Percentiles rank a stretch among this genome's conserved stretches.
phyloP scores from a whole-genome alignment of 306 rosid genomes.

The Heteromeles arbutifolia region DNA sequence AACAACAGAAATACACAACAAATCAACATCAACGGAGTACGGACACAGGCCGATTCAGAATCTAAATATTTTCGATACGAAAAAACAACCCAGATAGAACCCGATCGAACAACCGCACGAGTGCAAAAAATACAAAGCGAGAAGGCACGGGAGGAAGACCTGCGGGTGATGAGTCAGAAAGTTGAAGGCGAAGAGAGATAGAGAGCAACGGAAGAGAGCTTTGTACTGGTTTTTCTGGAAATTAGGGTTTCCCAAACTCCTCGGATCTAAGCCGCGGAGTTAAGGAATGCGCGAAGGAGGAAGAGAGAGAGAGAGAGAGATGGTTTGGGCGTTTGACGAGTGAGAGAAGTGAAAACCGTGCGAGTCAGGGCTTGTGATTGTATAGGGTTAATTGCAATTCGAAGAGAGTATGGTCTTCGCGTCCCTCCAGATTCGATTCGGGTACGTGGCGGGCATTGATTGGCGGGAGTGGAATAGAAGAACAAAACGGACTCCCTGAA shows the following conservation, averaged over 20 bases:
- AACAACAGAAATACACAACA: background rate
- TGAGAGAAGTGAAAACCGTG: conserved; percentile 3
- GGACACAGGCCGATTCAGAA: background rate
- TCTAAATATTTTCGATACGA: background rate
- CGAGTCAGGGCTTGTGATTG: background rate
- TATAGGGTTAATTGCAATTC: background rate
- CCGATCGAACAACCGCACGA: background rate
- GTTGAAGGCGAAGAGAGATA: background rate
- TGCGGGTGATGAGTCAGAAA: background rate
- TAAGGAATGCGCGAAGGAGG: conserved; percentile 20
- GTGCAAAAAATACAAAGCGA: background rate
- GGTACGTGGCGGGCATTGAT: background rate
- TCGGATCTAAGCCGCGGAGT: conserved; percentile 77
- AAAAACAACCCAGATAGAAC: background rate
- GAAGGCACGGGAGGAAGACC: background rate
- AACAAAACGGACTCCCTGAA: background rate
- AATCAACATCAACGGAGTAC: background rate
- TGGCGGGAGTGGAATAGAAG: background rate
- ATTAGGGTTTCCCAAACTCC: conserved; percentile 65
- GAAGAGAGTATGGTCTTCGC: background rate
- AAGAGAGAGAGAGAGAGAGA: conserved; percentile 3
- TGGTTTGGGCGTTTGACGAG: background rate
- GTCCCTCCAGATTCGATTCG: background rate
- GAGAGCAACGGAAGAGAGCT: background rate
- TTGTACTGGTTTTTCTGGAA: background rate